phyloP scores from a whole-genome alignment of 2,329 filamentous ascomycete species.

The Coleophoma crateriformis region DNA sequence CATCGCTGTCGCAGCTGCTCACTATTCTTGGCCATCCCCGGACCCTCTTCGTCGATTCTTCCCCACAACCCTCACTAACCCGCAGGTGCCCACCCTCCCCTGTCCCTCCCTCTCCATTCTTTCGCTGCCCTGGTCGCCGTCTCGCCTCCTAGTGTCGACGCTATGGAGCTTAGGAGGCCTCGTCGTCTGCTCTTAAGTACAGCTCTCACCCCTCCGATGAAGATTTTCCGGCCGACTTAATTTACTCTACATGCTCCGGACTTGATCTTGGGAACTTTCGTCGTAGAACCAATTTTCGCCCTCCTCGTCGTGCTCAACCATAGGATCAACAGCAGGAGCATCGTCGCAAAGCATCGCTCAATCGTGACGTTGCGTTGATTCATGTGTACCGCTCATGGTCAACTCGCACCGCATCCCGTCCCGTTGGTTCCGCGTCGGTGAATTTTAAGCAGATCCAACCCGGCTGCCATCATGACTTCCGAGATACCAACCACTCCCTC shows the following conservation, averaged over 20 bases:
- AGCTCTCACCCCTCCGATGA: constrained; percentile 5
- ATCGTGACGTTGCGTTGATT: background rate
- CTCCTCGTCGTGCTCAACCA: too few relatives aligned
- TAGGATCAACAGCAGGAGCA: too few relatives aligned
- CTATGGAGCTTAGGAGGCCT: background rate
- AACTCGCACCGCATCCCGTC: background rate
- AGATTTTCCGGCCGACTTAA: constrained; percentile 5
- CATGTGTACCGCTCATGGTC: background rate
- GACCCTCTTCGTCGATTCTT: background rate
- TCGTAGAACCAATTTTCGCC: too few relatives aligned
- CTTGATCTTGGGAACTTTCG: too few relatives aligned
- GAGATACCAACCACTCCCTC: background rate
- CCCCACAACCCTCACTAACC: background rate
- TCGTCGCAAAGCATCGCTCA: too few relatives aligned
- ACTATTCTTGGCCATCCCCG: background rate
- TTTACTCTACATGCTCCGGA: too few relatives aligned
- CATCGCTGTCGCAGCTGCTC: background rate
- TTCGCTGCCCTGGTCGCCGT: background rate
- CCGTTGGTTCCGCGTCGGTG: background rate
- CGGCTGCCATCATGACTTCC: constrained; percentile 15
- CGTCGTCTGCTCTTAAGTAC: constrained; percentile 3
- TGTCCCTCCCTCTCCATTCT: constrained; percentile 1
- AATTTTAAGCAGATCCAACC: background rate
- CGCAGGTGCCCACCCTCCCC: too few relatives aligned
- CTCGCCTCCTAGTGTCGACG: background rate